Base-by-base conservation (phyloP, 2,329 filamentous ascomycete genomes). In the Paramyrothecium sp. region DNA sequence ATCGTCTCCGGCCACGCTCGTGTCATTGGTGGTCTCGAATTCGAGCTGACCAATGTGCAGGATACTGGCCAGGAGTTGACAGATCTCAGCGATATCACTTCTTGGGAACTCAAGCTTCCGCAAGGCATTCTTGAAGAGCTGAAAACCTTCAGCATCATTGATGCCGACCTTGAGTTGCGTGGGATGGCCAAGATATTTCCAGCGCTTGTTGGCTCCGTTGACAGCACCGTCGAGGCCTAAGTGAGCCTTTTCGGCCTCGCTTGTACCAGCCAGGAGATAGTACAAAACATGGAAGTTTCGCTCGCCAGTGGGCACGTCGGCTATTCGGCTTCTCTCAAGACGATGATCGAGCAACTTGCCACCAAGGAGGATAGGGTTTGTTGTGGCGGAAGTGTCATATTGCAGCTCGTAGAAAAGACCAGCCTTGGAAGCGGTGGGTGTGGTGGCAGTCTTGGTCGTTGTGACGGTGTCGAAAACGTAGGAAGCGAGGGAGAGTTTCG, bases 31-130 rank as follows among this genome's bases (percentile, higher is more conserved):
- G 0, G 86, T 92, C 70, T 90, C 87, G 64, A 99, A 99, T 66
- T 99, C 95, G 3, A 99, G 86, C 77, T 99, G 95, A 26, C 95
- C 95, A 64, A 99, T 93, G 72, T 99, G 95, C n/a, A 99, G 81
- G 63, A 99, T 97, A 65, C 87, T 89, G 33, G 95, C 95, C 54
- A 99, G 81, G 52, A 98, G 85, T 77, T 99, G 95, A 73, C 95
- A 99, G 56, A 99, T 93, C 71, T 97, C 94, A 44, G 95, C 95
- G 69, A 99, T 97, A 67, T 97, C 95, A 59, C 89, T 88, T 55
- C 93, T 86, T 3, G 94, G 90, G 62, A 99, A 98, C 74, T 98
- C 95, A 16, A 99, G 83, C 73, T 96, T 97, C 62, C 93, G 86
- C 52, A 99, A 78, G 1, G 95, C 95, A 1, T 91, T 97, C 79